Conservation (phyloP, 768 basidiomycete genomes). For the Termitomyces sp. region DNA sequence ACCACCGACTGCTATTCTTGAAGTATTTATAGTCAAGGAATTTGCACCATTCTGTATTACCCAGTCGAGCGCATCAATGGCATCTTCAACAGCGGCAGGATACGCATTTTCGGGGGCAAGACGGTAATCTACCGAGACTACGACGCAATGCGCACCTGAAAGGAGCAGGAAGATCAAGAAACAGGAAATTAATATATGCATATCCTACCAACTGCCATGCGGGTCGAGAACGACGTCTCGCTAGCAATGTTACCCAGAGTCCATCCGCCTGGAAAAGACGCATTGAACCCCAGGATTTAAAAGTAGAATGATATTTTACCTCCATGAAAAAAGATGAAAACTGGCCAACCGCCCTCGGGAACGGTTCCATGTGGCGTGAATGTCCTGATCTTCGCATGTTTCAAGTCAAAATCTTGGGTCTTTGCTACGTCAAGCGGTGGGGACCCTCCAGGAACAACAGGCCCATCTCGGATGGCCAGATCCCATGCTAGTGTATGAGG, state of each 20-base stretch:
- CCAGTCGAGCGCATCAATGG: conserved; percentile 63
- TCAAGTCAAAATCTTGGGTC: conserved; percentile 46
- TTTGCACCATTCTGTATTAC: conserved; percentile 40
- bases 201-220: conserved; percentile 48
- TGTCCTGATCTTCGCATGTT: conserved; percentile 49
- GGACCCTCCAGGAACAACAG: conserved; percentile 52
- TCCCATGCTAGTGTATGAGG: conserved; percentile 60
- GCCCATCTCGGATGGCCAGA: conserved; percentile 43
- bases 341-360: conserved; percentile 60
- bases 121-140: conserved; percentile 65
- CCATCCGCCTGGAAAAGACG: conserved; percentile 54
- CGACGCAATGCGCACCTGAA: conserved; percentile 54
- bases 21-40: conserved; percentile 41
- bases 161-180: not conserved
- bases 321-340: conserved; percentile 71
- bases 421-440: conserved; percentile 49
- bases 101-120: conserved; percentile 68
- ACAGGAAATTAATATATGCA: not conserved
- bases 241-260: conserved; percentile 60
- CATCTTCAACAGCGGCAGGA: conserved; percentile 67
- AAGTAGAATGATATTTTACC: conserved; percentile 29
- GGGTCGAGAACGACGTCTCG: conserved; percentile 56
- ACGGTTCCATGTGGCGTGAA: conserved; percentile 53
- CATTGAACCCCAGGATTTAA: too few relatives aligned
- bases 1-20: conserved; percentile 64